Conservation (phyloP, 1,284 basidiomycete genomes). For the Malassezia brasiliensis region DNA sequence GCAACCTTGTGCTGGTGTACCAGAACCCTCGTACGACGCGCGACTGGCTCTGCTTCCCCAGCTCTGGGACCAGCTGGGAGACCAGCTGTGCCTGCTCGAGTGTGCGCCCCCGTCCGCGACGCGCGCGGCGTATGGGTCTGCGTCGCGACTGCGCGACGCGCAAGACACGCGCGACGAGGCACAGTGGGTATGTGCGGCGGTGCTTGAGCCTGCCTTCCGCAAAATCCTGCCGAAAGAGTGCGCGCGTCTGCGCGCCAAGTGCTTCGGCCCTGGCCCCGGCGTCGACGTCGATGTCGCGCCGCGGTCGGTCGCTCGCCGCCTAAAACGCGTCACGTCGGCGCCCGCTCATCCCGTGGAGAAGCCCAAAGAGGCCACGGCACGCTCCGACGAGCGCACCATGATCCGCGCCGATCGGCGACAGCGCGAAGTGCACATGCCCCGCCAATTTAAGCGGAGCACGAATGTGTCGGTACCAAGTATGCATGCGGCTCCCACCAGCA, state of each 20-base stretch:
- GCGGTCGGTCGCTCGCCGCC: background rate
- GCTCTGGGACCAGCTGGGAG: slow-evolving; percentile 6
- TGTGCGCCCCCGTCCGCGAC: background rate
- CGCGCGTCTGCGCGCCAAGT: slow-evolving; percentile 30
- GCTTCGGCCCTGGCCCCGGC: slow-evolving; percentile 26
- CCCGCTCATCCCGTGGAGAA: background rate
- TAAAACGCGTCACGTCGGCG: slow-evolving; percentile 7
- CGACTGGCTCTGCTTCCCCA: background rate
- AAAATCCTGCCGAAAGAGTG: slow-evolving; percentile 28
- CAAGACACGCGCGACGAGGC: slow-evolving; percentile 39
- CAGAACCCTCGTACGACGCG: too few relatives aligned
- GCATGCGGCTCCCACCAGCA: background rate
- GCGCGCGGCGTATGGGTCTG: slow-evolving; percentile 1
- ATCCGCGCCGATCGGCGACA: slow-evolving; percentile 1
- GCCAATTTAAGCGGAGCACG: slow-evolving; percentile 5
- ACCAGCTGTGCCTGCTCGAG: slow-evolving; percentile 16
- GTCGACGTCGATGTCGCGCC: background rate
- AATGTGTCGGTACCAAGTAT: background rate
- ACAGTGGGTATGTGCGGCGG: slow-evolving; percentile 36
- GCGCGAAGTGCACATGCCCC: slow-evolving; percentile 15
- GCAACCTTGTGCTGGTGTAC: too few relatives aligned
- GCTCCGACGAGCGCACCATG: slow-evolving; percentile 5
- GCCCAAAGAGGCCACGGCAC: background rate
- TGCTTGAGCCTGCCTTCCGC: slow-evolving; percentile 33
- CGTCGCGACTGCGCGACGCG: background rate